phyloP scores from a whole-genome alignment of 2,329 filamentous ascomycete species.

The Hypomyces perniciosus region DNA sequence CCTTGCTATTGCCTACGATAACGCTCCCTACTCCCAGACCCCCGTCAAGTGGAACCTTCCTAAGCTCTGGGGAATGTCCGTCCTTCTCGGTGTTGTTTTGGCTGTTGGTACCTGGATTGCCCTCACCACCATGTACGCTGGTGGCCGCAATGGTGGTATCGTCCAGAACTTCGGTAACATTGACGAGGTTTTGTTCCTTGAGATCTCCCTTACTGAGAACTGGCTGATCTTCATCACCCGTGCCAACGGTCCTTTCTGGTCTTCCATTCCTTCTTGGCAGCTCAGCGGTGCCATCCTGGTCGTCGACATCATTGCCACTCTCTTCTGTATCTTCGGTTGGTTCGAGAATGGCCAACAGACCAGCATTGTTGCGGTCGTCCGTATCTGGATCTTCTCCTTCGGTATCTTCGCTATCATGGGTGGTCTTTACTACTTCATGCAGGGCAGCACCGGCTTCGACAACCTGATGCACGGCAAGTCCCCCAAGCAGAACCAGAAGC shows the following conservation, averaged over 20 bases:
- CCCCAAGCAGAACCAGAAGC: constrained; percentile 73
- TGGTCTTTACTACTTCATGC: constrained; percentile 67
- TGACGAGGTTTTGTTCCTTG: constrained; percentile 79
- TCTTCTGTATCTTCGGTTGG: constrained; percentile 82
- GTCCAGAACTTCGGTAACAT: constrained; percentile 82
- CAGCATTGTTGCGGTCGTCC: constrained; percentile 76
- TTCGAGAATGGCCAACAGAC: constrained; percentile 60
- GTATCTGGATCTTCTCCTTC: constrained; percentile 88
- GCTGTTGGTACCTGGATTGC: constrained; percentile 84
- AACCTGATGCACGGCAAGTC: constrained; percentile 91
- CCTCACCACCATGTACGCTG: constrained; percentile 74
- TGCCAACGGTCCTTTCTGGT: constrained; percentile 90
- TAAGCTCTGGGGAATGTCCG: constrained; percentile 89
- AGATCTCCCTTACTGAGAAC: constrained; percentile 88
- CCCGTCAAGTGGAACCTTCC: constrained; percentile 95
- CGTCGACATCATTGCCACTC: constrained; percentile 77
- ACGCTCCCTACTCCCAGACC: constrained; percentile 76
- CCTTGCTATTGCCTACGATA: constrained; percentile 88
- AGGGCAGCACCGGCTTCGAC: constrained; percentile 76
- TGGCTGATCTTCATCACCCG: constrained; percentile 97
- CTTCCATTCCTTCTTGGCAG: constrained; percentile 82
- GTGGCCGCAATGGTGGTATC: constrained; percentile 68
- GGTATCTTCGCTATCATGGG: constrained; percentile 83
- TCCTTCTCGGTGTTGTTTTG: constrained; percentile 74
- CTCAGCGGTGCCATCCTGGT: constrained; percentile 69